A percentile compares a stretch with the other conserved stretches of the same genome.
phyloP scores from a whole-genome alignment of 176 grass and related monocot genomes.

The Hordeum marinum region DNA sequence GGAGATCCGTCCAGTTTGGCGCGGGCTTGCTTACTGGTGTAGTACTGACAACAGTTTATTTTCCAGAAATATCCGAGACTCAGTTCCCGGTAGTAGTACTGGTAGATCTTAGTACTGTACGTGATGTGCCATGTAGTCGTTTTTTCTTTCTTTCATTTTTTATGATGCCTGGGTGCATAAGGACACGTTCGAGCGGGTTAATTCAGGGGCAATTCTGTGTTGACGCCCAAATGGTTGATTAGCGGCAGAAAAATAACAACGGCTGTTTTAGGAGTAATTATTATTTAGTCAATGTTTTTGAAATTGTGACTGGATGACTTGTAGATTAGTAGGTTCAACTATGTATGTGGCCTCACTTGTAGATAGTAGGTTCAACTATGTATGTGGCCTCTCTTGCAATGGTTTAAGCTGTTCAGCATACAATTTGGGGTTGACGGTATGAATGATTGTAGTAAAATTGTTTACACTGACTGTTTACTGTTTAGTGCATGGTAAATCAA shows the following conservation, averaged over 20 bases:
- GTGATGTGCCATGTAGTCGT: not conserved
- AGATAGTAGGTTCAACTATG: not conserved
- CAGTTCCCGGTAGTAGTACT: not conserved
- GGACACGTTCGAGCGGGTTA: not conserved
- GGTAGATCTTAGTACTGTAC: constrained; percentile 8
- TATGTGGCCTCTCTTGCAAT: not conserved
- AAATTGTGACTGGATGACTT: not conserved
- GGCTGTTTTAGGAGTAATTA: not conserved
- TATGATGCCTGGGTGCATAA: not conserved
- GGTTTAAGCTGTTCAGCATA: not conserved
- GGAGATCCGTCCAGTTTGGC: not conserved
- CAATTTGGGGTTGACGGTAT: not conserved
- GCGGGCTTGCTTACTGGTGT: not conserved
- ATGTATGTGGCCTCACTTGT: not conserved
- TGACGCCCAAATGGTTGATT: not conserved
- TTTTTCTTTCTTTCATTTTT: not conserved
- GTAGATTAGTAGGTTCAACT: not conserved
- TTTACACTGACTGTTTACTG: not conserved
- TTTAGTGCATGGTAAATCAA: not conserved
- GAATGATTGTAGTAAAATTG: not conserved
- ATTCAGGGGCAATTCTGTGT: not conserved
- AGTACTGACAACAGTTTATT: not conserved
- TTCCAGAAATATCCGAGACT: not conserved
- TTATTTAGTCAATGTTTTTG: not conserved
- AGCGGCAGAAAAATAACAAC: not conserved